These are phyloP conservation scores for Luffa aegyptiaca DNA, from an alignment of 306 rosid genomes.

Conservation along the genomic window DNA sequence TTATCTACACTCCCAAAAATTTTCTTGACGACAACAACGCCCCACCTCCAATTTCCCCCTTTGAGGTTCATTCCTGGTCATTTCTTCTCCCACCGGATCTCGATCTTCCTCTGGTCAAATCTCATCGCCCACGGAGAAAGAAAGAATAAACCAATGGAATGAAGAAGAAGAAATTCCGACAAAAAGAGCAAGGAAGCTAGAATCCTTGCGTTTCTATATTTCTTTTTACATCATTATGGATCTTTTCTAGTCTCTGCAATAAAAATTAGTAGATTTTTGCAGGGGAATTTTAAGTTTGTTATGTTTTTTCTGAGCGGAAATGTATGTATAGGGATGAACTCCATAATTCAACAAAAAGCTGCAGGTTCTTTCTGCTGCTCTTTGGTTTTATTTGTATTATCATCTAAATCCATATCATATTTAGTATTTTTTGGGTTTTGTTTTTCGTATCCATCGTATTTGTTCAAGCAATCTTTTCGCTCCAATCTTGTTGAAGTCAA, in stretches of 20 bases:
- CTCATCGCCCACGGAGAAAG: not conserved
- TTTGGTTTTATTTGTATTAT: not conserved
- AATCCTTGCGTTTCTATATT: not conserved
- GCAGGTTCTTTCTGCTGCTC: not conserved
- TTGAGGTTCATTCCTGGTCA: not conserved
- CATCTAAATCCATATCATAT: not conserved
- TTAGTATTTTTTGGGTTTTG: not conserved
- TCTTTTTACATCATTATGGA: not conserved
- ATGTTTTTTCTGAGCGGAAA: not conserved
- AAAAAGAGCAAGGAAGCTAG: not conserved
- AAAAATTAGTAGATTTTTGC: not conserved
- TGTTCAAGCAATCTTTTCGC: not conserved
- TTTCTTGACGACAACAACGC: not conserved
- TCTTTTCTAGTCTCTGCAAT: conserved; percentile 4
- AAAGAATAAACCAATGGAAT: not conserved
- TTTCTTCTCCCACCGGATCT: not conserved
- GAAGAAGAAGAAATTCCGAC: not conserved
- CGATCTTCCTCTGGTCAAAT: not conserved
- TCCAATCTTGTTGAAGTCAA: not conserved
- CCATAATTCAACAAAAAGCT: conserved; percentile 5
- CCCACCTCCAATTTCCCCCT: not conserved
- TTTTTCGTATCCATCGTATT: not conserved
- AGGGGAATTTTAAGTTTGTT: not conserved
- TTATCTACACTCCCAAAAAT: not conserved
- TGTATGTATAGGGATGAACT: not conserved